Conservation (phyloP, 169 alveolate genomes). For the Eimeria tenella region DNA sequence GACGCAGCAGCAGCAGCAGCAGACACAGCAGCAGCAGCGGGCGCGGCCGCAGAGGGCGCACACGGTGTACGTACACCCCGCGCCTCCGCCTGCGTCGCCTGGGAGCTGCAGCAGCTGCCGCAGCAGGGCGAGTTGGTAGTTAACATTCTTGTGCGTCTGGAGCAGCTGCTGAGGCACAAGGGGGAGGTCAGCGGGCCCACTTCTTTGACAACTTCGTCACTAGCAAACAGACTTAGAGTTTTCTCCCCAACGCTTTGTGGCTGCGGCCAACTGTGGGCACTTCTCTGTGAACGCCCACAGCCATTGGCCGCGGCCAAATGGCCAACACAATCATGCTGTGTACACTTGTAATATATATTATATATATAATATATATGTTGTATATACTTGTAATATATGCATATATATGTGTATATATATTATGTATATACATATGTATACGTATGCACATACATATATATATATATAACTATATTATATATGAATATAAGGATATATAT, state of each 20-base stretch:
- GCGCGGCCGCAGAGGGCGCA: background rate
- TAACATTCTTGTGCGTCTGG: background rate
- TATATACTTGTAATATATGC: too few relatives aligned
- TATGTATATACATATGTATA: too few relatives aligned
- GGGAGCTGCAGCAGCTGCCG: slow-evolving; percentile 37
- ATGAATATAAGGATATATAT: too few relatives aligned
- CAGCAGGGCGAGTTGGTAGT: background rate
- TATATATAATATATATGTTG: too few relatives aligned
- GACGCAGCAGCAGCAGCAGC: background rate
- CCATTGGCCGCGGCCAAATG: background rate
- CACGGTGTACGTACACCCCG: background rate
- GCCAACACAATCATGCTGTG: too few relatives aligned
- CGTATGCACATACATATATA: too few relatives aligned
- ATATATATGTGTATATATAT: too few relatives aligned
- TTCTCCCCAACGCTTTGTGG: background rate
- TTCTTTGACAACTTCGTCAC: too few relatives aligned
- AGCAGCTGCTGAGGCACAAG: background rate
- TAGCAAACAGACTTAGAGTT: too few relatives aligned
- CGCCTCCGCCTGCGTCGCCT: slow-evolving; percentile 24
- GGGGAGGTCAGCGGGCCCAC: slow-evolving; percentile 5
- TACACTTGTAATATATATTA: too few relatives aligned
- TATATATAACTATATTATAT: too few relatives aligned
- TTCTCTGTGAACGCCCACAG: too few relatives aligned
- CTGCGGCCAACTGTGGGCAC: background rate
- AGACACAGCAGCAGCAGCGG: background rate